Evolutionary conservation across 768 basidiomycete species (phyloP), one percentile per base, ranked within the genome.

Genomic region (Crepidotus variabilis): DNA sequence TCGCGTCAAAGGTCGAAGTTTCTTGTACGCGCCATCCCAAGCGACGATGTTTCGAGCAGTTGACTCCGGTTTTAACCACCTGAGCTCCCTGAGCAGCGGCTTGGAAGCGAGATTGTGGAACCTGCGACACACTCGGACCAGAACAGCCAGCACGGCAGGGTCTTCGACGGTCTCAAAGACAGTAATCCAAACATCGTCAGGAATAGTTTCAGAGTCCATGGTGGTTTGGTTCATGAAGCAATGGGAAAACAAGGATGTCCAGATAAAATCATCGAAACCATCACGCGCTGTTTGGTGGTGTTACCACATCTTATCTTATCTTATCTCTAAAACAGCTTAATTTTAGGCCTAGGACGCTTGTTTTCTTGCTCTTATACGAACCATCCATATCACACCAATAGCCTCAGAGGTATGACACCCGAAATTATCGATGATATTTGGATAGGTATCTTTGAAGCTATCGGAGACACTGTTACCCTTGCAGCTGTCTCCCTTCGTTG

Each of bases 131-230:
- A 61, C 62, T 13, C 60, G 60, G 23, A 65, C 59, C 9, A 72
- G 50, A 10, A 53, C 33, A 2, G 63, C 61, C 11, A 72, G 63
- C 2, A 63, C 55, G 0, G 59, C 34, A 2, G 69, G 65, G 1
- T 60, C 58, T 0, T 57, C 46, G 11, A 69, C 51, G 10, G 61
- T 51, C 47, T 69, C 67, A 51, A 71, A 71, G 13, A 71, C 59
- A 21, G 63, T 61, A 13, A 71, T 66, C 67, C 68, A 71, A n/a
- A 71, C 59, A 51, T 71, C 70, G 49, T 68, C 70, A 2, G 66
- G 63, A 9, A 71, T 63, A 11, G 55, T 46, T 32, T 59, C 54
- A 34, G 63, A 54, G 22, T 62, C 59, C 56, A 59, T 62, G 18
- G 5, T 28, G 28, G 46, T 10, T 16, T 5, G 20, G 10, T 16